phyloP scores from a whole-genome alignment of 148 eudicot species.

The Rhododendron griersonianum region DNA sequence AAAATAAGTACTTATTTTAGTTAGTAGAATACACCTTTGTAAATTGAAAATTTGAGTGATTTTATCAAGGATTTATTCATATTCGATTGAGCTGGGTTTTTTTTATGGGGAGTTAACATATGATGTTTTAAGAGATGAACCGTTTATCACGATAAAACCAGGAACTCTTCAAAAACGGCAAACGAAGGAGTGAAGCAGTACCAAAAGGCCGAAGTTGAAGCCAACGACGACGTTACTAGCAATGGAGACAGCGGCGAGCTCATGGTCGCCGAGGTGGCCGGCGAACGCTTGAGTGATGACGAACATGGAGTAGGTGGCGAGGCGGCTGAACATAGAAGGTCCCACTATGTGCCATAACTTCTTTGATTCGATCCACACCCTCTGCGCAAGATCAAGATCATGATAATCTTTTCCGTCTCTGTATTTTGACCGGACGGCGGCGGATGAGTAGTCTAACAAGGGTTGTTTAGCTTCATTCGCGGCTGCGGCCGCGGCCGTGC shows the following conservation, averaged over 20 bases:
- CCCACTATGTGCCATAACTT: conserved; percentile 57
- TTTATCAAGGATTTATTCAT: no score
- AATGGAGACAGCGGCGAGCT: conserved; percentile 57
- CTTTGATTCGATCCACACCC: conserved; percentile 48
- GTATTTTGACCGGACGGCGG: neutral
- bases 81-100: no score
- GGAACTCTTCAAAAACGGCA: no score
- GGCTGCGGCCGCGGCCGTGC: neutral
- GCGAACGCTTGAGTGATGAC: conserved; percentile 52
- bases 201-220: conserved; percentile 52
- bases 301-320: conserved; percentile 41
- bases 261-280: conserved; percentile 59
- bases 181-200: neutral
- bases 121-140: no score
- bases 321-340: conserved; percentile 44
- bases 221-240: conserved; percentile 46
- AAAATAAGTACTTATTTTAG: no score
- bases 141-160: no score
- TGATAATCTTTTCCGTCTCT: conserved; percentile 3
- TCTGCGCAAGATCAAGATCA: conserved; percentile 5
- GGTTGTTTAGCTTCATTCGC: conserved; percentile 26
- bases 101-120: no score
- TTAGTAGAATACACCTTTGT: no score
- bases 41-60: no score
- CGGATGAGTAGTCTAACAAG: conserved; percentile 10